Conservation (phyloP, 176 grass and related monocot species). For the Zoysia japonica region DNA sequence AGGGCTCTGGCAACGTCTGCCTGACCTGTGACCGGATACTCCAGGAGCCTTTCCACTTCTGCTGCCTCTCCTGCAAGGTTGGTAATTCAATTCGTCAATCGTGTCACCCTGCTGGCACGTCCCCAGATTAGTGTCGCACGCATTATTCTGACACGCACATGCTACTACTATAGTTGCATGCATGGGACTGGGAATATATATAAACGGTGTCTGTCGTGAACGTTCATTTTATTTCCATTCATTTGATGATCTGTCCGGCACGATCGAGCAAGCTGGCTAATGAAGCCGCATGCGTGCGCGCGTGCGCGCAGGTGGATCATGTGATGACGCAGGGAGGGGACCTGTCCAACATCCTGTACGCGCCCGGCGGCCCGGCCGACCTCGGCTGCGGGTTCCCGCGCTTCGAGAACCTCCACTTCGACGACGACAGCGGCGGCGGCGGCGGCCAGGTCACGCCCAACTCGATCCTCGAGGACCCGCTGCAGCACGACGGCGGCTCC, state of each 20-base stretch:
- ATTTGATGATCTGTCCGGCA: too few species aligned
- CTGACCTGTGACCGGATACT: slow-evolving; percentile 92
- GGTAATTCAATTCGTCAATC: background rate
- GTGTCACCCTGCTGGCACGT: background rate
- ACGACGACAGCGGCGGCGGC: too few species aligned
- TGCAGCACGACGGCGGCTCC: background rate
- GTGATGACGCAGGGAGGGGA: slow-evolving; percentile 84
- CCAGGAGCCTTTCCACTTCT: slow-evolving; percentile 98
- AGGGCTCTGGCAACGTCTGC: slow-evolving; percentile 94
- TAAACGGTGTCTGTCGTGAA: too few species aligned
- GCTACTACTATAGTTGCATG: background rate
- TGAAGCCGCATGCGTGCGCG: background rate
- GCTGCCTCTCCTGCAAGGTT: slow-evolving; percentile 99
- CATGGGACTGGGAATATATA: background rate
- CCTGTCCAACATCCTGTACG: slow-evolving; percentile 88
- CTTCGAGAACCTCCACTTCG: slow-evolving; percentile 69
- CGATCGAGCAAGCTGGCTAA: background rate
- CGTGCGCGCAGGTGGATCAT: slow-evolving; percentile 77
- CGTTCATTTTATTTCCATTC: background rate
- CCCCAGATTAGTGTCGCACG: background rate
- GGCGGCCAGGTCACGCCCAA: slow-evolving; percentile 1
- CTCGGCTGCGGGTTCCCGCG: slow-evolving; percentile 55
- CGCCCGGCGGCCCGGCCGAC: slow-evolving; percentile 63
- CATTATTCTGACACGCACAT: background rate
- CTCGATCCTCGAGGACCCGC: slow-evolving; percentile 49